Conservation (phyloP, 352 stramenopile genomes). For the Globisporangium takayamanum region DNA sequence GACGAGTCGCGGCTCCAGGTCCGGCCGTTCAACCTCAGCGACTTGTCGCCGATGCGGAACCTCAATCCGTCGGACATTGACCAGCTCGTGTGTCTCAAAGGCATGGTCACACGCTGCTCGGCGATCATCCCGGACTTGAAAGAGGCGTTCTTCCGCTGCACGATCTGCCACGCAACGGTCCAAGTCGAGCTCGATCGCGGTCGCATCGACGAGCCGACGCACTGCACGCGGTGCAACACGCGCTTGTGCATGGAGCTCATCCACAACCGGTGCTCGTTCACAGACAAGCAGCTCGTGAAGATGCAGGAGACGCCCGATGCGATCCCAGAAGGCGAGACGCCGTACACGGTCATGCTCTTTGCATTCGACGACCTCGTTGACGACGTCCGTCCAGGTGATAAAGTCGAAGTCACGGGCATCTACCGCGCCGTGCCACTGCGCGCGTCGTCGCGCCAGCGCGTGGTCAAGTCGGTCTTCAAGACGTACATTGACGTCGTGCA, state of each 20-base stretch:
- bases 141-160: conserved; percentile 95
- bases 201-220: conserved; percentile 93
- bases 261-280: conserved; percentile 97
- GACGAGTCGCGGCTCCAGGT: conserved; percentile 88
- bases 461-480: conserved; percentile 96
- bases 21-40: conserved; percentile 94
- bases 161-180: conserved; percentile 87
- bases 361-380: conserved; percentile 98
- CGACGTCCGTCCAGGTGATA: conserved; percentile 94
- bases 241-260: conserved; percentile 93
- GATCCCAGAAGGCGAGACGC: conserved; percentile 98
- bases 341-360: conserved; percentile 96
- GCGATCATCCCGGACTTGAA: conserved; percentile 98
- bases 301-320: conserved; percentile 97
- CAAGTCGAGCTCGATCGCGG: conserved; percentile 94
- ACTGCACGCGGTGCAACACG: conserved; percentile 86
- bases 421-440: conserved; percentile 94
- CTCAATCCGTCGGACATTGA: conserved; percentile 97
- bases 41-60: conserved; percentile 92
- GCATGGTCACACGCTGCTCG: conserved; percentile 97
- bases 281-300: conserved; percentile 98
- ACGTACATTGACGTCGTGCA: conserved; percentile 99
- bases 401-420: conserved; percentile 95
- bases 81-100: conserved; percentile 93
- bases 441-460: conserved; percentile 90